Conservation (phyloP, 164 flowering plant species). For the Liriodendron chinense region DNA sequence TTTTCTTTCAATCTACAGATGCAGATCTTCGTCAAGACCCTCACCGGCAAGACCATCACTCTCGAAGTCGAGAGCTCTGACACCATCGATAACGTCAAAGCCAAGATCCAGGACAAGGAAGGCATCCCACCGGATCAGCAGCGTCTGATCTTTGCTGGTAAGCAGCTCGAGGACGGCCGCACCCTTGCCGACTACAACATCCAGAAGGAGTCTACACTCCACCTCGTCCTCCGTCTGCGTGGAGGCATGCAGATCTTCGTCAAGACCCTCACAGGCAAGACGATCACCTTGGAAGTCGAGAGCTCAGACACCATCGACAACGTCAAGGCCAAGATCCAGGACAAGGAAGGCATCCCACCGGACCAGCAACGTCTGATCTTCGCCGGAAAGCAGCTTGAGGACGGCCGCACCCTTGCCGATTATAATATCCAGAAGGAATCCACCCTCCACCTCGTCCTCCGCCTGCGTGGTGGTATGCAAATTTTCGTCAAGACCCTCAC, state of each 20-base stretch:
- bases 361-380: constrained; percentile 15
- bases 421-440: constrained; percentile 17
- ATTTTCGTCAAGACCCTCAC: constrained; percentile 64
- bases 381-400: constrained; percentile 21
- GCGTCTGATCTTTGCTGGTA: constrained; percentile 15
- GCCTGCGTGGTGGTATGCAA: constrained; percentile 33
- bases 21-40: constrained; percentile 72
- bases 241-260: constrained; percentile 61
- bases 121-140: constrained; percentile 20
- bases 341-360: constrained; percentile 15
- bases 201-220: constrained; percentile 12
- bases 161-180: constrained; percentile 21
- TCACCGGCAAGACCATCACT: constrained; percentile 57
- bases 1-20: constrained; percentile 16
- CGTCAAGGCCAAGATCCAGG: constrained; percentile 17
- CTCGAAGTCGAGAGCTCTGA: constrained; percentile 33
- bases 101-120: constrained; percentile 17
- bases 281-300: constrained; percentile 47
- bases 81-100: constrained; percentile 15
- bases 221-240: background rate
- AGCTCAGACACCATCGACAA: constrained; percentile 12
- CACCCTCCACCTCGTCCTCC: background rate
- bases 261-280: constrained; percentile 61
- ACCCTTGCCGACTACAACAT: constrained; percentile 20
- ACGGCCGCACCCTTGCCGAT: constrained; percentile 19